Evolutionary conservation across 257 asterid species (phyloP), one percentile per base, ranked within the genome.

Genomic region (Cruciata laevipes): DNA sequence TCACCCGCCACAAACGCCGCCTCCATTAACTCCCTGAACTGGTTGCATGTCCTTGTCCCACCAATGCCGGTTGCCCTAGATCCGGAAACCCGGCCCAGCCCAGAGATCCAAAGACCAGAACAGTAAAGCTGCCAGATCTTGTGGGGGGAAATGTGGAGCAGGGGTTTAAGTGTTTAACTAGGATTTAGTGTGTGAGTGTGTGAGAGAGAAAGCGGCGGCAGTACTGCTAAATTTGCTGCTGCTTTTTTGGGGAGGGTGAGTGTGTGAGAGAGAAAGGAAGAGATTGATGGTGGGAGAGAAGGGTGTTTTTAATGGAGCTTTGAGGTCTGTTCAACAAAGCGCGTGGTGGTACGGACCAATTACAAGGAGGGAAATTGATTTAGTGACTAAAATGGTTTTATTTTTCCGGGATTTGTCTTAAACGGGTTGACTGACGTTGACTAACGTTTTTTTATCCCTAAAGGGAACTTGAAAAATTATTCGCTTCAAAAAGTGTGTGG

Each of bases 41-140:
- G 73, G 25, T 79, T 71, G 83, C 90, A 83, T 89, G 72, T 68
- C 87, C 70, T 71, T 21, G 27, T 16, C 18, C 75, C 32, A 58
- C 57, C 37, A 89, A 86, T 89, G 96, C 82, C 58, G 78, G 71
- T 61, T 47, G 12, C 44, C 44, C 52, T 30, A 70, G 77, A 74
- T 74, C 77, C 73, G 44, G 12, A 7, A 67, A 24, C 20, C 44
- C 23, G 12, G 20, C 24, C 62, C 11, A 3, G 21, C 38, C 7
- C 32, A 27, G 77, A 68, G 77, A 74, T 74, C 77, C 69, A 51
- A 5, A 53, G n/a, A 68, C 47, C 47, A 13, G 40, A 6, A 13
- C 69, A 21, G 31, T 1, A n/a, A 20, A 47, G 9, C 14, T 5
- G 12, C n/a, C 23, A 57, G 76, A 72, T 65, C 76, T 72, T 57